Conservation (phyloP, 1,284 basidiomycete species). For the Pseudozyma sp. region DNA sequence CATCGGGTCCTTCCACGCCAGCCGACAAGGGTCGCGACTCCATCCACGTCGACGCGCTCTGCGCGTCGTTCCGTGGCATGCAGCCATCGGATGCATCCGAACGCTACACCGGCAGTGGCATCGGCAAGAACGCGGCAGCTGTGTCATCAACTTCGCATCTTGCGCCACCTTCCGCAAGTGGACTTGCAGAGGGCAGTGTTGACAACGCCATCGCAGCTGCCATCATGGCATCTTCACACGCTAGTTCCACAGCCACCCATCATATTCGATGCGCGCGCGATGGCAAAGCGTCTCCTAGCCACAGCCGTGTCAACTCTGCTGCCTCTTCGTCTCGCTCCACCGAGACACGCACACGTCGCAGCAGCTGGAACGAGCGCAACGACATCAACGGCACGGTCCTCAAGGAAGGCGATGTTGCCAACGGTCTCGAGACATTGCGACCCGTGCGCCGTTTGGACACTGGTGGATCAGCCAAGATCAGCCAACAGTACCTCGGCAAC, state of each 20-base stretch:
- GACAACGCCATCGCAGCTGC: slow-evolving; percentile 43
- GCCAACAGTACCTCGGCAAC: slow-evolving; percentile 81
- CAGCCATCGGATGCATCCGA: slow-evolving; percentile 33
- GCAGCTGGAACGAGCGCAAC: slow-evolving; percentile 74
- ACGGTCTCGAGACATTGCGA: slow-evolving; percentile 81
- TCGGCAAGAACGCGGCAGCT: slow-evolving; percentile 30
- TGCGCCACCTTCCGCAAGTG: slow-evolving; percentile 31
- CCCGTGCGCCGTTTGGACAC: slow-evolving; percentile 91
- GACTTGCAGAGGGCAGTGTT: slow-evolving; percentile 33
- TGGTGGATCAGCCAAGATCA: slow-evolving; percentile 79
- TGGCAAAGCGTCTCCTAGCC: slow-evolving; percentile 42
- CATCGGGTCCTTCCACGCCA: slow-evolving; percentile 45
- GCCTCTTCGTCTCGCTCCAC: slow-evolving; percentile 26
- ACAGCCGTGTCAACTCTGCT: slow-evolving; percentile 33
- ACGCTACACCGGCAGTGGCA: slow-evolving; percentile 24
- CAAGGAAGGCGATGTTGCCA: slow-evolving; percentile 78
- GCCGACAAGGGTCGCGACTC: slow-evolving; percentile 40
- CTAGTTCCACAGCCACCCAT: slow-evolving; percentile 39
- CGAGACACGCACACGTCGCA: slow-evolving; percentile 43
- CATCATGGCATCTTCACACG: slow-evolving; percentile 37
- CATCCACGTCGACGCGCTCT: slow-evolving; percentile 55
- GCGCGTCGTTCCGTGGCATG: slow-evolving; percentile 53
- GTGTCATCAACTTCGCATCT: slow-evolving; percentile 29
- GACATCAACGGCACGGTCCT: slow-evolving; percentile 79
- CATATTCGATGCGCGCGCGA: slow-evolving; percentile 46